Percentiles rank a stretch among this genome's conserved stretches.
These are phyloP conservation scores for Trichoderma reesei DNA, from an alignment of 495 filamentous ascomycete genomes.

Conservation along the genomic window DNA sequence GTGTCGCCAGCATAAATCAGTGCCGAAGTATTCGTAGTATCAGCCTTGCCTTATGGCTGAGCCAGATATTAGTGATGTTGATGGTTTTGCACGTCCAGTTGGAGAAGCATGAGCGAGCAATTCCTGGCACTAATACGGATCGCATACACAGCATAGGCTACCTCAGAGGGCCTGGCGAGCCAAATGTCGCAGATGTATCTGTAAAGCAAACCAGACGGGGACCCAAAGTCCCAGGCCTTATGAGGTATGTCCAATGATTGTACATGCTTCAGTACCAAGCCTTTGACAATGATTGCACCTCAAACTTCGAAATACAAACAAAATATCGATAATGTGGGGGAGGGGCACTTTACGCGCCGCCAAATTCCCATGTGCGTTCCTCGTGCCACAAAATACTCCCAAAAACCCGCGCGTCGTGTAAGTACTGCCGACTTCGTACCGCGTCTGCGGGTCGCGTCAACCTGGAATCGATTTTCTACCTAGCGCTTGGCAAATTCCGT, in stretches of 20 bases:
- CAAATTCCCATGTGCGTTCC: background rate
- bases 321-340: background rate
- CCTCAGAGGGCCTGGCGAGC: too few relatives aligned
- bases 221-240: too few relatives aligned
- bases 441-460: slow-evolving; percentile 7
- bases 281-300: too few relatives aligned
- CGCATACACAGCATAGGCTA: too few relatives aligned
- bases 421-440: background rate
- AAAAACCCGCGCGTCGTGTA: background rate
- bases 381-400: background rate
- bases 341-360: slow-evolving; percentile 3
- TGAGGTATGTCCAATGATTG: too few relatives aligned
- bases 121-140: too few relatives aligned
- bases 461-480: background rate
- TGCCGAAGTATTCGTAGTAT: too few relatives aligned
- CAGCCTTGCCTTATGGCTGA: background rate
- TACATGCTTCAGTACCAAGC: too few relatives aligned
- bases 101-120: background rate
- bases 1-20: too few relatives aligned
- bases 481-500: slow-evolving; percentile 2
- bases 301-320: background rate
- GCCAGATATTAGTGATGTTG: background rate
- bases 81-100: background rate
- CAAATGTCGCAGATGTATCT: too few relatives aligned
- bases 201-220: too few relatives aligned